A percentile compares a stretch with the other conserved stretches of the same genome.
phyloP scores from a whole-genome alignment of 805 yeast genomes.

The Phaffomyces thermotolerans region DNA sequence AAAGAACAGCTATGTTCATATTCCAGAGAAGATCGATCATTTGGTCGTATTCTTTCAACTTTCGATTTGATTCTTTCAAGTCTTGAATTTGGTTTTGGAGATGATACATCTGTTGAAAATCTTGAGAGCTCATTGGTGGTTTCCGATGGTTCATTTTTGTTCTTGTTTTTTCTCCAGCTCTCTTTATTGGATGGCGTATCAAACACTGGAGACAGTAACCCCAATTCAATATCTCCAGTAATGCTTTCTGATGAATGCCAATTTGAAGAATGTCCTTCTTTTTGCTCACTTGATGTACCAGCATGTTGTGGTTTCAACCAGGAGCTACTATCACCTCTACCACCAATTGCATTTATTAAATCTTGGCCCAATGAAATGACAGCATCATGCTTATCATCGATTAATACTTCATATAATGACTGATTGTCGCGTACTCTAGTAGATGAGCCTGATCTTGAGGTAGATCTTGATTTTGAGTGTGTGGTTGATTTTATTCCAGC shows the following conservation, averaged over 20 bases:
- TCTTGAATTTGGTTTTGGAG: neutral
- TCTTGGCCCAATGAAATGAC: conserved; percentile 13
- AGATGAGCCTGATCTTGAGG: conserved; percentile 4
- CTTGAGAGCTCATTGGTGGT: neutral
- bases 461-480: conserved; percentile 1
- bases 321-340: conserved; percentile 8
- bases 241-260: neutral
- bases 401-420: conserved; percentile 8
- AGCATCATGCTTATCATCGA: conserved; percentile 8
- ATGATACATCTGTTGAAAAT: neutral
- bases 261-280: neutral
- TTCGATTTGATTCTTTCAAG: neutral
- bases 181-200: neutral
- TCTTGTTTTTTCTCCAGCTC: neutral
- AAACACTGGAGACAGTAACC: neutral
- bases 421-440: conserved; percentile 2
- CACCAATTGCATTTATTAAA: conserved; percentile 17
- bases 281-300: neutral
- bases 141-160: neutral
- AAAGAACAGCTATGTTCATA: neutral
- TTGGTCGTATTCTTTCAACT: neutral
- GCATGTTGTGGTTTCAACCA: conserved; percentile 13
- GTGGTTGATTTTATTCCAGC: neutral
- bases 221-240: conserved; percentile 4
- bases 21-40: neutral